Evolutionary conservation across 2,329 filamentous ascomycete genomes (phyloP).

Genomic region (Hypoxylon rubiginosum): DNA sequence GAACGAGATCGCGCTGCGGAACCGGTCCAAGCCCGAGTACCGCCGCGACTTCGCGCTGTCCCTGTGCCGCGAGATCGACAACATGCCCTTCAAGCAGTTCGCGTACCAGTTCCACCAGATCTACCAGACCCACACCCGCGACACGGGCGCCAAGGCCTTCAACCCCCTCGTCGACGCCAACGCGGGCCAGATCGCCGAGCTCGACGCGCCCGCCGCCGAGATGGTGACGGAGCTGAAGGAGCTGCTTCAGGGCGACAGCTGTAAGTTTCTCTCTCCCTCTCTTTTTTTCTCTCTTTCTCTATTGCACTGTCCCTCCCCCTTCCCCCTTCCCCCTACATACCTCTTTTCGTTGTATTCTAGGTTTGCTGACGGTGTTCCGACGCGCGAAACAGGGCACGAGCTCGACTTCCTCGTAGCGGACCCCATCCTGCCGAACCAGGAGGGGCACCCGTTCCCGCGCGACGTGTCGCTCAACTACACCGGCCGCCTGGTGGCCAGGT

Average conservation of each 20-base stretch:
- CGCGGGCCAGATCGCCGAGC: conserved; percentile 55
- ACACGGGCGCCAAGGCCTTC: conserved; percentile 64
- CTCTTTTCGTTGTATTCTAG: too few species aligned
- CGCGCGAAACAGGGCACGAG: conserved; percentile 54
- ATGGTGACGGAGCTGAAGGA: conserved; percentile 62
- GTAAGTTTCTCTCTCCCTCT: conserved; percentile 60
- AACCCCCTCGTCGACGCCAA: conserved; percentile 66
- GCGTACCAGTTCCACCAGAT: conserved; percentile 71
- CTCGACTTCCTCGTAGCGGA: conserved; percentile 62
- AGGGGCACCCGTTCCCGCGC: conserved; percentile 61
- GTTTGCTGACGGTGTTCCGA: conserved; percentile 28
- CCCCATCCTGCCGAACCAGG: conserved; percentile 60
- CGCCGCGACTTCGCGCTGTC: conserved; percentile 60
- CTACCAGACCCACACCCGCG: conserved; percentile 68
- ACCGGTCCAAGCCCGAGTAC: conserved; percentile 54
- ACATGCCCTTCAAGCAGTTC: conserved; percentile 72
- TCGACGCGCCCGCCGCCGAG: conserved; percentile 61
- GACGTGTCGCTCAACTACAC: conserved; percentile 66
- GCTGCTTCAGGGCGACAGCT: conserved; percentile 59
- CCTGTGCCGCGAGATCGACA: conserved; percentile 66
- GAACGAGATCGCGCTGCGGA: conserved; percentile 63
- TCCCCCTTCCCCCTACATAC: too few species aligned
- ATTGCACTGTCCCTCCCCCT: too few species aligned
- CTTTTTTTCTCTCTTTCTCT: conserved; percentile 3
- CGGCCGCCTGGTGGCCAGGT: conserved; percentile 66